Base-by-base conservation (phyloP, 1,139 yeast genomes). In the Kazachstania sp. region DNA sequence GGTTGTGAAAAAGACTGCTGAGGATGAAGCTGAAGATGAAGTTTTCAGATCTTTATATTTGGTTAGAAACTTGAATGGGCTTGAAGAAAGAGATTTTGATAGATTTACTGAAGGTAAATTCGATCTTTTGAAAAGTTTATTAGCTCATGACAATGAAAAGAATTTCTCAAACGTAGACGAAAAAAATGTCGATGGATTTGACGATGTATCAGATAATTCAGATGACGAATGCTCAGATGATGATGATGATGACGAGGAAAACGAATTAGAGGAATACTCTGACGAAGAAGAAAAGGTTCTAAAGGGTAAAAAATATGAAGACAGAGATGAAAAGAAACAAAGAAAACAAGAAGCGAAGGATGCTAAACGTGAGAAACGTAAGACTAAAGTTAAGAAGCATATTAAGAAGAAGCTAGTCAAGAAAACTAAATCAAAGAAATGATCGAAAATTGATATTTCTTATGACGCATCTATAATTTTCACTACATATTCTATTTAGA, bases 361-460 rank as follows among this genome's bases (percentile, higher is more conserved):
- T 37, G 87, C 81, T 15, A 86, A 87, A 52, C 84, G 83, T 58
- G 97, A 90, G 58, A 88, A 86, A 69, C 75, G 98, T 50, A 83
- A 87, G 62, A 81, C 81, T 4, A 94, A 94, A 66, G 83, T 92
- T 82, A 92, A 92, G 66, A 94, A 94, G 66, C 87, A 86, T 66
- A 68, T 87, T 37, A 92, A 92, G 71, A 92, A 92, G 75, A 83
- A 83, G 63, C 68, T 83, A 39, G 73, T 83, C 6, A 79, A 73
- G 54, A 84, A 83, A 51, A 66, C 70, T 19, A 70, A 70, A 42
- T 61, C 67, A 1, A 64, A 61, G 50, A 65, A 59, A 54, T 39
- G 12, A 38, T 8, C 23, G 7, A 37, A 15, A 11, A 11, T 8
- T n/a, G n/a, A 37, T 37, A 37, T 37, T 13, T 37, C 11, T 37